A percentile compares a stretch with the other conserved stretches of the same genome.
phyloP scores from a whole-genome alignment of 768 basidiomycete genomes.

The Boletus insuetus region DNA sequence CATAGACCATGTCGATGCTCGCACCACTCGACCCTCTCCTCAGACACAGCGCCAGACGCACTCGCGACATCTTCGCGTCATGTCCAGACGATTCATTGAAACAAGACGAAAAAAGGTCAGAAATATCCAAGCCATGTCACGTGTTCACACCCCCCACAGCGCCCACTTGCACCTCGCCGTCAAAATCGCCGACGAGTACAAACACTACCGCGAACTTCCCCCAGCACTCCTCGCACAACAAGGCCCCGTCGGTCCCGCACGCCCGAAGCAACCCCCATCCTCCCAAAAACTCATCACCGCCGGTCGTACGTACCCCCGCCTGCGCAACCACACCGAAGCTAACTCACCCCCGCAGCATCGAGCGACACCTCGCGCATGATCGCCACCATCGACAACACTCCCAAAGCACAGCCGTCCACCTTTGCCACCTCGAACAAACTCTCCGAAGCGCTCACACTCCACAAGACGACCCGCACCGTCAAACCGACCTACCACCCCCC shows the following conservation, averaged over 20 bases:
- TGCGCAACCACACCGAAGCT: neutral
- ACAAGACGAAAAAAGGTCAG: constrained; percentile 75
- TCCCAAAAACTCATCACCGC: constrained; percentile 68
- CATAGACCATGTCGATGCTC: constrained; percentile 43
- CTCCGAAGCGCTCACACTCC: constrained; percentile 85
- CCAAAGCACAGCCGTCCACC: constrained; percentile 64
- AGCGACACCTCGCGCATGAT: constrained; percentile 64
- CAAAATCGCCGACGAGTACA: constrained; percentile 90
- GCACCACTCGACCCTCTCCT: constrained; percentile 68
- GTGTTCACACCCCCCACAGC: constrained; percentile 24
- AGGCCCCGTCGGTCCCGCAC: constrained; percentile 74
- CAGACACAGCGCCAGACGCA: constrained; percentile 64
- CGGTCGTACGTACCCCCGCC: constrained; percentile 48
- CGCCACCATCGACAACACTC: constrained; percentile 72
- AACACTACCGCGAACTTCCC: constrained; percentile 81
- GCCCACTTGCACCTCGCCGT: constrained; percentile 72
- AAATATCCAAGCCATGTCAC: too few species aligned
- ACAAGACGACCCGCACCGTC: constrained; percentile 91
- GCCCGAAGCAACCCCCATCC: constrained; percentile 43
- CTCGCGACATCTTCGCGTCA: constrained; percentile 66
- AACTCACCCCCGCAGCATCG: constrained; percentile 20
- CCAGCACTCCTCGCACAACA: constrained; percentile 78
- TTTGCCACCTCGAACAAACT: constrained; percentile 64
- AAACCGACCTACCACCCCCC: constrained; percentile 95
- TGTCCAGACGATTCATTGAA: constrained; percentile 55